phyloP scores from a whole-genome alignment of 176 grass and related monocot species.

The Triticum monococcum region DNA sequence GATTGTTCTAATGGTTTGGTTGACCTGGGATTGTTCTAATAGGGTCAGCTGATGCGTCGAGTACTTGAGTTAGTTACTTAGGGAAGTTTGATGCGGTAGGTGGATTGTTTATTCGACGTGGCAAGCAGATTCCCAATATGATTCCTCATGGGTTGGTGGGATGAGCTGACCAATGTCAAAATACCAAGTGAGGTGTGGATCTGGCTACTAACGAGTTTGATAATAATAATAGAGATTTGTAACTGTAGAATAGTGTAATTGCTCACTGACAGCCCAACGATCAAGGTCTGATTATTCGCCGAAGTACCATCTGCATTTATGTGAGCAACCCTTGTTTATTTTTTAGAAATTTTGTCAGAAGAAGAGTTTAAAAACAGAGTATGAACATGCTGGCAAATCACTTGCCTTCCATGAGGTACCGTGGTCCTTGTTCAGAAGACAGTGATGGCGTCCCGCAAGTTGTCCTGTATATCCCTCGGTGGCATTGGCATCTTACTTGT shows the following conservation, averaged over 20 bases:
- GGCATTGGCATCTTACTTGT: conserved; percentile 17
- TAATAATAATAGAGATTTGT: not conserved
- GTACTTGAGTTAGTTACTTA: not conserved
- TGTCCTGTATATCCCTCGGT: conserved; percentile 13
- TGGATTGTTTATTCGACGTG: conserved; percentile 21
- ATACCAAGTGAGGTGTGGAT: not conserved
- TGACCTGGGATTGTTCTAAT: not conserved
- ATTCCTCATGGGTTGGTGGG: conserved; percentile 25
- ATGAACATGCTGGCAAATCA: conserved; percentile 21
- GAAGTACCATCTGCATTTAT: not conserved
- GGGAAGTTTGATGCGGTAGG: not conserved
- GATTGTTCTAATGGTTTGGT: not conserved
- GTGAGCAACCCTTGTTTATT: not conserved
- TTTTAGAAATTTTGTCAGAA: conserved; percentile 5
- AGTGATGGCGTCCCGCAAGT: conserved; percentile 25
- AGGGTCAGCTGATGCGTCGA: not conserved
- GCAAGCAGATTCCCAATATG: not conserved
- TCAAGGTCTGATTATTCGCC: not conserved
- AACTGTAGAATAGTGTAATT: not conserved
- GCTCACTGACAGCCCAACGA: not conserved
- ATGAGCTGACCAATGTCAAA: conserved; percentile 16
- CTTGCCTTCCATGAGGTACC: conserved; percentile 18
- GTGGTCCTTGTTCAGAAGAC: not conserved
- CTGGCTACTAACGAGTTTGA: conserved; percentile 13
- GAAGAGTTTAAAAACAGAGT: not conserved